Percentiles rank a stretch among this genome's conserved stretches.
Evolutionary conservation across 1,284 basidiomycete species (phyloP).

Genomic region (Grifola frondosa): DNA sequence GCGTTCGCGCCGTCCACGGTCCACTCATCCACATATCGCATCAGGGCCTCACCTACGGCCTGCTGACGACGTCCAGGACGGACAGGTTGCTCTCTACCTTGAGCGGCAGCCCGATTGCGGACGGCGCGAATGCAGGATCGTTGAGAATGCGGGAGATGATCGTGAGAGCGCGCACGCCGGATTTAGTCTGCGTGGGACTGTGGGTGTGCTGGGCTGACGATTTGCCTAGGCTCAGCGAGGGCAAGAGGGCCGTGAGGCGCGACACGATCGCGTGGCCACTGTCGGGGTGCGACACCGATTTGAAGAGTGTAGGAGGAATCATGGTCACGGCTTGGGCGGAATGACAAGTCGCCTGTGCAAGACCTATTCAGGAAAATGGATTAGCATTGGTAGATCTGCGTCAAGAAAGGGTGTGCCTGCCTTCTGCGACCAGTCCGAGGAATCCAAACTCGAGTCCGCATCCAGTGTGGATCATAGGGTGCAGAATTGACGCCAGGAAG

Average conservation of each 20-base stretch:
- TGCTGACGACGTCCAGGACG: slow-evolving; percentile 29
- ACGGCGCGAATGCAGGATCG: slow-evolving; percentile 34
- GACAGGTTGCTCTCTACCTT: slow-evolving; percentile 21
- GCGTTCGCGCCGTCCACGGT: slow-evolving; percentile 34
- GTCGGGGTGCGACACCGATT: neutral
- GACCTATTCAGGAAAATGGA: slow-evolving; percentile 22
- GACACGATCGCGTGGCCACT: neutral
- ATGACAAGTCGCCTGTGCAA: slow-evolving; percentile 36
- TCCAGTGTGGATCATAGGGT: slow-evolving; percentile 64
- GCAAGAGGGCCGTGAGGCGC: slow-evolving; percentile 13
- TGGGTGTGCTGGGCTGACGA: slow-evolving; percentile 14
- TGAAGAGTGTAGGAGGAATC: slow-evolving; percentile 29
- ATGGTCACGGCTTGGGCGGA: slow-evolving; percentile 18
- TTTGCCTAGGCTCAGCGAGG: slow-evolving; percentile 9
- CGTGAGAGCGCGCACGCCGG: slow-evolving; percentile 32
- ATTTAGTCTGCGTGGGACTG: slow-evolving; percentile 15
- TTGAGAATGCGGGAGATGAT: slow-evolving; percentile 38
- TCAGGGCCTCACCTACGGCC: slow-evolving; percentile 36
- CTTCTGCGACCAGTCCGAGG: slow-evolving; percentile 63
- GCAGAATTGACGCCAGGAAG: slow-evolving; percentile 56
- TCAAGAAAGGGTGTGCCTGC: slow-evolving; percentile 27
- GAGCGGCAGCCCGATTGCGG: slow-evolving; percentile 42
- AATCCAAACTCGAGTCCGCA: slow-evolving; percentile 65
- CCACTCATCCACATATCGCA: slow-evolving; percentile 51
- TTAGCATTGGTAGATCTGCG: neutral